phyloP scores from a whole-genome alignment of 75 land plant genomes.

The Selaginella moellendorffii region DNA sequence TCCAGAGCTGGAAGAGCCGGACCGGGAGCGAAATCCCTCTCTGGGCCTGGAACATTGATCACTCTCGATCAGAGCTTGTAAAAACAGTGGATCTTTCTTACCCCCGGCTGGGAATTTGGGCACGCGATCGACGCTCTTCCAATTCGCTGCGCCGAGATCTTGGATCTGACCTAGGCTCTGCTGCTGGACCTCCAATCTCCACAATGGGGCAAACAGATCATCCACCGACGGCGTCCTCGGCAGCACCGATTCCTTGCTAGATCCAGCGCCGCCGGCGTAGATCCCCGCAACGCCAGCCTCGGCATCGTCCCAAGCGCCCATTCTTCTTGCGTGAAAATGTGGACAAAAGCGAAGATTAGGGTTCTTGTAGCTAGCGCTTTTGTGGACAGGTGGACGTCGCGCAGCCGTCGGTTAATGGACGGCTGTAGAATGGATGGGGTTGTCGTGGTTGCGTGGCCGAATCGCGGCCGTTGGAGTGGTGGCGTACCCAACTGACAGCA shows the following conservation, averaged over 20 bases:
- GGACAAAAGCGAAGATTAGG: not conserved
- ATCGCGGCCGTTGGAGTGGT: not conserved
- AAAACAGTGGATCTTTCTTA: not conserved
- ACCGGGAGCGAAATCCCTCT: not conserved
- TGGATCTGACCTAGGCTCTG: not conserved
- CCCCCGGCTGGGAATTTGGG: too few relatives aligned
- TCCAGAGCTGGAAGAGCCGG: not conserved
- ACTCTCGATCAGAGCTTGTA: not conserved
- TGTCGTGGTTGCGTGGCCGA: not conserved
- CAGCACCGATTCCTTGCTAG: not conserved
- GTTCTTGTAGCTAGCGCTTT: not conserved
- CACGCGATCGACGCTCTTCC: too few relatives aligned
- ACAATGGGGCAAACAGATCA: conserved; percentile 28
- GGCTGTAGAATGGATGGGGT: not conserved
- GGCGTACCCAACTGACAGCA: too few relatives aligned
- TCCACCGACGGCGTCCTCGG: conserved; percentile 25
- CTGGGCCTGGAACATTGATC: not conserved
- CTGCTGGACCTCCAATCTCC: conserved; percentile 21
- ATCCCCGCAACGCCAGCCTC: too few relatives aligned
- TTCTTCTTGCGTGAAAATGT: not conserved
- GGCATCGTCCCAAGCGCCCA: not conserved
- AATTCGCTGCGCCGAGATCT: too few relatives aligned
- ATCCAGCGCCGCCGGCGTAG: not conserved
- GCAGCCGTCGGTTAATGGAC: not conserved
- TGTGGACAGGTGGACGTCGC: not conserved